Evolutionary conservation across 768 basidiomycete genomes (phyloP), one percentile per base, ranked within the genome.

Genomic region (Cubamyces sp.): DNA sequence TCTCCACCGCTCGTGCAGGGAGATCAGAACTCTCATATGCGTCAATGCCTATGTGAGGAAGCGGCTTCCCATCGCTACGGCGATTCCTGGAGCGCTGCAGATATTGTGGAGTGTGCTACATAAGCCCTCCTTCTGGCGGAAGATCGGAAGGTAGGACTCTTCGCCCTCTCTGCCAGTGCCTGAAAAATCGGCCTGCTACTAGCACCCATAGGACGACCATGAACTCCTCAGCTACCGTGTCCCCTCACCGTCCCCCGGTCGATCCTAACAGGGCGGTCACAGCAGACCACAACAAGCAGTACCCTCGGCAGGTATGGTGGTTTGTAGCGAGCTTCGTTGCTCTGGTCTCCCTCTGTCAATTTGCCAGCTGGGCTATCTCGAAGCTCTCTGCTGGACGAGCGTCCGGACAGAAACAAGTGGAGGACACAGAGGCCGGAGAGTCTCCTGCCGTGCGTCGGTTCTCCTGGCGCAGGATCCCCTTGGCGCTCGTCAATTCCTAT

Each of bases 291-390:
- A 58, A 40, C 23, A 40, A 28, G 53, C 49, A 39, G 18, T 82
- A 82, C 65, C 78, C 82, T 3, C 70, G 74, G 42, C 72, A 80
- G 60, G 70, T 79, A 21, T 78, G 80, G 73, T 82, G 77, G 67
- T 73, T 78, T 60, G 43, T 82, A 30, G 77, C 75, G 11, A 69
- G 71, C 60, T 77, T 82, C 70, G 76, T 83, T 58, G 74, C 72
- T 50, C 68, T 82, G 40, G 65, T 80, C 47, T 70, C 76, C 14
- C 3, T 81, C 54, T 69, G 62, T 55, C 78, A 79, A 46, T 71
- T 73, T 62, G 19, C 70, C 2, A 72, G 73, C 6, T 66, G 66
- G 62, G 56, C 18, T 0, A 39, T 47, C 30, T 25, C 41, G 5
- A 64, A 58, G 57, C 23, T 54, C 14, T 55, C 55, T 4, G 39